These are phyloP conservation scores for Gaultheria prostrata DNA, from an alignment of 148 eudicot species.

Conservation along the genomic window DNA sequence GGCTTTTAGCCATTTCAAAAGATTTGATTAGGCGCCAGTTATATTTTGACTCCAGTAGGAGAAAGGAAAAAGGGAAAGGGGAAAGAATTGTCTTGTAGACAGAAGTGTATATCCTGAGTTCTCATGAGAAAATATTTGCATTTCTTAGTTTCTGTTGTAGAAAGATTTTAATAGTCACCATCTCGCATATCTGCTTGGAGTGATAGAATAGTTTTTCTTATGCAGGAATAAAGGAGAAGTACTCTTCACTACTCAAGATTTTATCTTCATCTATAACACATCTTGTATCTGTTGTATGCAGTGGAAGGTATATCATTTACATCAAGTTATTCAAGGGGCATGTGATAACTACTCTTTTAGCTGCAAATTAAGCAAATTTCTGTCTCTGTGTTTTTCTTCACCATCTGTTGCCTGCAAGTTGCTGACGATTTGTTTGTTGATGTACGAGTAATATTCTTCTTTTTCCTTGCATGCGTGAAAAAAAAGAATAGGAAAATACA, in stretches of 20 bases:
- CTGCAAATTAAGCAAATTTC: slow-evolving; percentile 5
- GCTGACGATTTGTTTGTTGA: background rate
- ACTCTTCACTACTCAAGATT: slow-evolving; percentile 42
- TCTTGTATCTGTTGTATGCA: slow-evolving; percentile 41
- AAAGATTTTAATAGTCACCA: background rate
- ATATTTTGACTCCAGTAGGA: background rate
- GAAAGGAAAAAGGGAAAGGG: background rate
- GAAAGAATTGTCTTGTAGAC: background rate
- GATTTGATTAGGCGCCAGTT: background rate
- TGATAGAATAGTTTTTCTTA: background rate
- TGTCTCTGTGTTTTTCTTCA: background rate
- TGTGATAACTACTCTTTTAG: background rate
- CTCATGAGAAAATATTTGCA: background rate
- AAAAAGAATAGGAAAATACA: background rate
- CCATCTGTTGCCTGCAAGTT: background rate
- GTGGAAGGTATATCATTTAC: slow-evolving; percentile 49
- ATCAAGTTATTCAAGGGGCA: background rate
- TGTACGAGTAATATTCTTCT: background rate
- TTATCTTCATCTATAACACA: slow-evolving; percentile 43
- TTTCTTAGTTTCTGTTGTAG: slow-evolving; percentile 1
- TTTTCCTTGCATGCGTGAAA: background rate
- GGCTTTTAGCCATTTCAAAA: background rate
- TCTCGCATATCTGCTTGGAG: background rate
- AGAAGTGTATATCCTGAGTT: background rate
- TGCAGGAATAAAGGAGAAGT: slow-evolving; percentile 56